Conservation (phyloP, 1,139 yeast species). For the Debaryomyces coudertii region DNA sequence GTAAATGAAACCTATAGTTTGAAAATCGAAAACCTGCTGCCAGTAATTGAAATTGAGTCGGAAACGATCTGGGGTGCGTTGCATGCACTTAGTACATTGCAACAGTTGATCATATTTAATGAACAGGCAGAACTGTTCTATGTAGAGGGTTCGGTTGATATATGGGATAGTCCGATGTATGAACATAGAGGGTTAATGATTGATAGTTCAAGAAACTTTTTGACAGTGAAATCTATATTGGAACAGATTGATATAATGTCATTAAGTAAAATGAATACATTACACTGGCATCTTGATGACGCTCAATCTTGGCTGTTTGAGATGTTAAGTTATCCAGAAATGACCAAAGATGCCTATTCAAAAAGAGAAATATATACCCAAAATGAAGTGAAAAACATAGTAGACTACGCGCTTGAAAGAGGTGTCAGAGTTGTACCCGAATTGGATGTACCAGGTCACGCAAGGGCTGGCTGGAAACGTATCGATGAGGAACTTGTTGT, state of each 20-base stretch:
- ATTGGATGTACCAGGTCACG: conserved; percentile 53
- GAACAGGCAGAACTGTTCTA: conserved; percentile 21
- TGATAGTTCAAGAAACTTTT: conserved; percentile 48
- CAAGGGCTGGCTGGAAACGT: conserved; percentile 48
- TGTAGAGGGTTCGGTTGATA: conserved; percentile 39
- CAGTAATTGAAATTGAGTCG: conserved; percentile 30
- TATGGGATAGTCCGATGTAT: conserved; percentile 42
- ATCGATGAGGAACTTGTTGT: conserved; percentile 38
- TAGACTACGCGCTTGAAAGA: conserved; percentile 40
- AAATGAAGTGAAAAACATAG: conserved; percentile 34
- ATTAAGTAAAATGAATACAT: conserved; percentile 42
- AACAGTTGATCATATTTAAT: conserved; percentile 42
- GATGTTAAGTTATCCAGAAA: conserved; percentile 38
- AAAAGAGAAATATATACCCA: conserved; percentile 34
- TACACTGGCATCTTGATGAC: conserved; percentile 53
- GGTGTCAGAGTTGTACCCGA: conserved; percentile 53
- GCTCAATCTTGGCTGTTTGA: conserved; percentile 52
- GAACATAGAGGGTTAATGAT: conserved; percentile 51
- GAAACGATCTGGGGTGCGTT: conserved; percentile 50
- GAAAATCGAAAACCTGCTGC: conserved; percentile 13
- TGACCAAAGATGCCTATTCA: conserved; percentile 48
- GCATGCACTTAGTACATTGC: conserved; percentile 47
- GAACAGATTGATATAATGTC: conserved; percentile 50
- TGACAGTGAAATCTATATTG: conserved; percentile 31
- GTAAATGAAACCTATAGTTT: conserved; percentile 47